A percentile compares a stretch with the other conserved stretches of the same genome.
Evolutionary conservation across 257 asterid genomes (phyloP).

Genomic region (Primulina tabacum): DNA sequence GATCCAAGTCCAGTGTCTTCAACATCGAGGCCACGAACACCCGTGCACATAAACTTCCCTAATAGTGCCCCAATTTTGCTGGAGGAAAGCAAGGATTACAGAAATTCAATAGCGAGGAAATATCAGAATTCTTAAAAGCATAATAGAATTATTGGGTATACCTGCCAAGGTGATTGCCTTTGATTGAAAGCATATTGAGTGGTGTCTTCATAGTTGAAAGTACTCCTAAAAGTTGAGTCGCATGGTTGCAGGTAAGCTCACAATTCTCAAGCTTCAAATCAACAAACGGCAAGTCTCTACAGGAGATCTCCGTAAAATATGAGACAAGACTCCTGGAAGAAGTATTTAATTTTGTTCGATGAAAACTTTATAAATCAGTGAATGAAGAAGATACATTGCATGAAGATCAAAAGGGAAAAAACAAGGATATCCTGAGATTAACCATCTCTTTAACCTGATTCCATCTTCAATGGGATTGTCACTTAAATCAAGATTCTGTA

Average conservation of each 20-base stretch:
- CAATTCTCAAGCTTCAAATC: conserved; percentile 83
- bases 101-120: conserved; percentile 16
- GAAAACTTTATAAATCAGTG: conserved; percentile 13
- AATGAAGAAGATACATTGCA: conserved; percentile 6
- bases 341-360: conserved; percentile 4
- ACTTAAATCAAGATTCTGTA: conserved; percentile 85
- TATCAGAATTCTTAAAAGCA: conserved; percentile 16
- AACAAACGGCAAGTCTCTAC: conserved; percentile 43
- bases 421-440: conserved; percentile 3
- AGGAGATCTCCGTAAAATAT: conserved; percentile 55
- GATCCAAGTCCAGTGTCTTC: conserved; percentile 76
- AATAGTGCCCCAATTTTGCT: conserved; percentile 67
- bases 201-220: conserved; percentile 68
- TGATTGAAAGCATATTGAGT: conserved; percentile 61
- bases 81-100: conserved; percentile 28
- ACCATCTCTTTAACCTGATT: conserved; percentile 38
- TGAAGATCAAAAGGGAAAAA: conserved; percentile 6
- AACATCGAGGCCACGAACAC: conserved; percentile 57
- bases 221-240: conserved; percentile 54
- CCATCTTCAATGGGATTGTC: conserved; percentile 80
- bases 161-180: conserved; percentile 88
- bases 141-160: conserved; percentile 31
- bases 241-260: conserved; percentile 58
- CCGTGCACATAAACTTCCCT: conserved; percentile 61
- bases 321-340: conserved; percentile 59